phyloP scores from a whole-genome alignment of 2,329 filamentous ascomycete species.

The Aspergillus fructus region DNA sequence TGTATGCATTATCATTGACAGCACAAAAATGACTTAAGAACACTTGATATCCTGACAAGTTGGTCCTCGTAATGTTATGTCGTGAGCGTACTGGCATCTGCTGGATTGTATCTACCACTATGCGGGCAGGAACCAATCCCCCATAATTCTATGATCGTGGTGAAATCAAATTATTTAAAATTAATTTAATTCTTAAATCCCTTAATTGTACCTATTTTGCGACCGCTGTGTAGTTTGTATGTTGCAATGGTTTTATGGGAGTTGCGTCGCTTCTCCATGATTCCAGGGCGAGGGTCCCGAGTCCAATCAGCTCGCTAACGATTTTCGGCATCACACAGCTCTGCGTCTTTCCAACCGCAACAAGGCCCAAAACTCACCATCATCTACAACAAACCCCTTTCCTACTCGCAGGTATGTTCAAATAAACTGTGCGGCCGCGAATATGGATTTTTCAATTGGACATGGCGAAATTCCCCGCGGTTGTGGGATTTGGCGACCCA shows the following conservation, averaged over 20 bases:
- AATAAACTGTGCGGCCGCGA: slow-evolving; percentile 20
- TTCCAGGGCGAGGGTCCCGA: slow-evolving; percentile 31
- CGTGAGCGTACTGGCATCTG: slow-evolving; percentile 14
- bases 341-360: slow-evolving; percentile 34
- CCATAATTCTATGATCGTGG: slow-evolving; percentile 1
- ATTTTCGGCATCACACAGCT: slow-evolving; percentile 46
- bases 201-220: neutral
- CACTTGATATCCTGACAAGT: slow-evolving; percentile 38
- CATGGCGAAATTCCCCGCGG: slow-evolving; percentile 22
- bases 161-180: neutral
- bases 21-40: slow-evolving; percentile 44
- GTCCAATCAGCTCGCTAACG: slow-evolving; percentile 41
- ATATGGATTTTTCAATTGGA: slow-evolving; percentile 22
- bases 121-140: slow-evolving; percentile 12
- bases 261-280: slow-evolving; percentile 29
- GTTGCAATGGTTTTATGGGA: slow-evolving; percentile 4
- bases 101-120: slow-evolving; percentile 14
- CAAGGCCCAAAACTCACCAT: slow-evolving; percentile 38
- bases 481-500: slow-evolving; percentile 22
- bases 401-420: slow-evolving; percentile 36
- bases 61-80: slow-evolving; percentile 22
- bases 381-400: slow-evolving; percentile 36
- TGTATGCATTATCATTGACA: slow-evolving; percentile 44
- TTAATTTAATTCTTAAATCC: neutral
- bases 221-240: slow-evolving; percentile 7